Percentiles rank a stretch among this genome's conserved stretches.
These are phyloP conservation scores for Pulveroboletus sp. DNA, from an alignment of 768 basidiomycete species.

Conservation along the genomic window DNA sequence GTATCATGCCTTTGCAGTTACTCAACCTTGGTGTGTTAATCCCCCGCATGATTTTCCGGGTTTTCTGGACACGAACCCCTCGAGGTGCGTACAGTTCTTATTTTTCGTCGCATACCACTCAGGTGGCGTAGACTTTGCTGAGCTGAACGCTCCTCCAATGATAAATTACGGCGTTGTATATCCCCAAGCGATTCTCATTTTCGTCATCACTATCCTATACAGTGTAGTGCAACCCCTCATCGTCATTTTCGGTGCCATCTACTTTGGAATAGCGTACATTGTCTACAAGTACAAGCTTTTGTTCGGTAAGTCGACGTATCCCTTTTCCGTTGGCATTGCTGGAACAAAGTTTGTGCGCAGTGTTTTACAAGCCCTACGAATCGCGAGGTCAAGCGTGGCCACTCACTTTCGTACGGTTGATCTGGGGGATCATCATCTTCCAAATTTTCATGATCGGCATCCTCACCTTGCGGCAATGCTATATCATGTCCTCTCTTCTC, in stretches of 20 bases:
- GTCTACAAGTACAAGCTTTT: slow-evolving; percentile 98
- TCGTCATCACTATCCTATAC: slow-evolving; percentile 92
- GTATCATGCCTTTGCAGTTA: slow-evolving; percentile 94
- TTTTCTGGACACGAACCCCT: slow-evolving; percentile 85
- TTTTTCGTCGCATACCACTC: background rate
- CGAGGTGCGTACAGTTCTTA: slow-evolving; percentile 55
- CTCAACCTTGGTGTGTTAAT: slow-evolving; percentile 89
- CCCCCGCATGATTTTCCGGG: slow-evolving; percentile 68
- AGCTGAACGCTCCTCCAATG: slow-evolving; percentile 96
- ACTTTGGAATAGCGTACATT: slow-evolving; percentile 94
- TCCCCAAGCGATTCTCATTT: slow-evolving; percentile 94
- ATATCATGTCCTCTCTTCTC: slow-evolving; percentile 59
- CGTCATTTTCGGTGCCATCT: slow-evolving; percentile 90
- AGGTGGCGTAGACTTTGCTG: slow-evolving; percentile 76
- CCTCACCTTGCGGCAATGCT: slow-evolving; percentile 67
- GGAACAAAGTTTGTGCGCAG: slow-evolving; percentile 41
- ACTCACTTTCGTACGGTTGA: slow-evolving; percentile 86
- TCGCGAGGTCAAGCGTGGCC: slow-evolving; percentile 98
- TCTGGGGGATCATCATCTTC: slow-evolving; percentile 92
- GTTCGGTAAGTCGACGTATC: slow-evolving; percentile 60
- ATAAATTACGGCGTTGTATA: slow-evolving; percentile 98
- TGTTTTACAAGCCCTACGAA: slow-evolving; percentile 99
- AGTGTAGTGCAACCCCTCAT: slow-evolving; percentile 96
- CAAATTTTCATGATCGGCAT: slow-evolving; percentile 96
- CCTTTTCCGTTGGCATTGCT: background rate